These are phyloP conservation scores for Kurtzmaniella quercitrusa DNA, from an alignment of 1,139 yeast genomes.

Conservation along the genomic window DNA sequence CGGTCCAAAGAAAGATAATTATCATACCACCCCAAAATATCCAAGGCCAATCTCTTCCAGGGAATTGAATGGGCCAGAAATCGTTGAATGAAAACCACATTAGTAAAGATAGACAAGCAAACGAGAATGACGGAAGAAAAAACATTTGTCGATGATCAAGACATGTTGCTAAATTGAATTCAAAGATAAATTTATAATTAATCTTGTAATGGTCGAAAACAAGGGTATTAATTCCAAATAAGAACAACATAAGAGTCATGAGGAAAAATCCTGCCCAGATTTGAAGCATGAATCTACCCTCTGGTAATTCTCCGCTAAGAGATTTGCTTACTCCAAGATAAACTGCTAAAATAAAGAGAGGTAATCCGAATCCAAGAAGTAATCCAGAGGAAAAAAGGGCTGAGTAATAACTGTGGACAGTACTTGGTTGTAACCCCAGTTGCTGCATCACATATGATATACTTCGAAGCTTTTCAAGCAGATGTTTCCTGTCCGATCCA, in stretches of 20 bases:
- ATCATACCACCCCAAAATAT: conserved; percentile 57
- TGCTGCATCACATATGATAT: conserved; percentile 38
- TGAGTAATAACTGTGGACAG: conserved; percentile 30
- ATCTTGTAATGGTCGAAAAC: conserved; percentile 74
- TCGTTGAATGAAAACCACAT: conserved; percentile 74
- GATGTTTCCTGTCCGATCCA: conserved; percentile 67
- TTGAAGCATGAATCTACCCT: conserved; percentile 63
- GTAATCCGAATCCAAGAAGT: conserved; percentile 65
- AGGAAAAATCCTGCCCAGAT: conserved; percentile 91
- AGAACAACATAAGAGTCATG: conserved; percentile 50
- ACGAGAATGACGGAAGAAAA: conserved; percentile 56
- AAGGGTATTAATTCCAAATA: conserved; percentile 66
- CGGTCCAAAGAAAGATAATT: conserved; percentile 58
- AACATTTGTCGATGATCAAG: conserved; percentile 63
- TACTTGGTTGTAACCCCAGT: conserved; percentile 13
- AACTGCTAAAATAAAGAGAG: conserved; percentile 52
- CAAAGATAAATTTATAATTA: conserved; percentile 90
- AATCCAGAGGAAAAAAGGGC: conserved; percentile 59
- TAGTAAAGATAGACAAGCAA: conserved; percentile 54
- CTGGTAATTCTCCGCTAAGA: conserved; percentile 36
- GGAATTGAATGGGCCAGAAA: conserved; percentile 57
- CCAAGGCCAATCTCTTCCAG: conserved; percentile 81
- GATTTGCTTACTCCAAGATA: conserved; percentile 46
- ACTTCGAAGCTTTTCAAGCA: conserved; percentile 65
- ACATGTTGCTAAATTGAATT: conserved; percentile 71